phyloP scores from a whole-genome alignment of 768 basidiomycete species.

The Cyclocybe cylindracea region DNA sequence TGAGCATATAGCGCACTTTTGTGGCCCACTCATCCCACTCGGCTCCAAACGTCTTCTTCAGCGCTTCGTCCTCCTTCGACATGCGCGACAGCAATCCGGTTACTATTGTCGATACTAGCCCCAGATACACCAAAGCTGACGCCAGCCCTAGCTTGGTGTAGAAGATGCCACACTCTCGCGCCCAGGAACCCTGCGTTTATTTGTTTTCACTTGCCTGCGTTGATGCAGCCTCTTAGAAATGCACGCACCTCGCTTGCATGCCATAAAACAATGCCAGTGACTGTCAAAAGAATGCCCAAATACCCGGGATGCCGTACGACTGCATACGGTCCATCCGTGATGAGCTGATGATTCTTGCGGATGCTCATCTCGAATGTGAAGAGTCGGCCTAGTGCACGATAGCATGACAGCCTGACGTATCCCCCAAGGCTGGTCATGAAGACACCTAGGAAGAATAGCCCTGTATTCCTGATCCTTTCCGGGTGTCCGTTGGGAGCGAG shows the following conservation, averaged over 20 bases:
- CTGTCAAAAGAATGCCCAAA: constrained; percentile 37
- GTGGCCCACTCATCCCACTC: constrained; percentile 46
- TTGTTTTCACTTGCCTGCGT: not conserved
- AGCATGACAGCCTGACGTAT: constrained; percentile 43
- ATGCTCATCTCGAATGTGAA: constrained; percentile 59
- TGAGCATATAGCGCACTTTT: constrained; percentile 46
- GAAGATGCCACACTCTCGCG: constrained; percentile 41
- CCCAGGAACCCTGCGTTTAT: constrained; percentile 43
- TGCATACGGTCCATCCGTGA: constrained; percentile 49
- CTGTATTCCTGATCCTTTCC: constrained; percentile 28
- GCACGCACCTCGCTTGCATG: constrained; percentile 34
- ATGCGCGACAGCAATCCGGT: constrained; percentile 40
- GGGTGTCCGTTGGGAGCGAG: constrained; percentile 25
- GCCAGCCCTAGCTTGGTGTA: constrained; percentile 30
- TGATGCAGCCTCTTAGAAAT: not conserved
- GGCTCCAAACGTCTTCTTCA: constrained; percentile 40
- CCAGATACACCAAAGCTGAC: constrained; percentile 23
- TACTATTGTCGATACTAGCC: constrained; percentile 30
- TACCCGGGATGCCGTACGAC: constrained; percentile 55
- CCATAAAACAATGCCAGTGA: constrained; percentile 35
- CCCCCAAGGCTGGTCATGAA: constrained; percentile 40
- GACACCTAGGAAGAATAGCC: constrained; percentile 37
- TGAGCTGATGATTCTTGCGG: constrained; percentile 43
- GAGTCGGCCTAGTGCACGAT: constrained; percentile 43
- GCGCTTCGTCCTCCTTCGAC: constrained; percentile 44